Percentiles rank a stretch among this genome's conserved stretches.
Evolutionary conservation across 345 rosid genomes (phyloP).

Genomic region (Sapria himalayana): DNA sequence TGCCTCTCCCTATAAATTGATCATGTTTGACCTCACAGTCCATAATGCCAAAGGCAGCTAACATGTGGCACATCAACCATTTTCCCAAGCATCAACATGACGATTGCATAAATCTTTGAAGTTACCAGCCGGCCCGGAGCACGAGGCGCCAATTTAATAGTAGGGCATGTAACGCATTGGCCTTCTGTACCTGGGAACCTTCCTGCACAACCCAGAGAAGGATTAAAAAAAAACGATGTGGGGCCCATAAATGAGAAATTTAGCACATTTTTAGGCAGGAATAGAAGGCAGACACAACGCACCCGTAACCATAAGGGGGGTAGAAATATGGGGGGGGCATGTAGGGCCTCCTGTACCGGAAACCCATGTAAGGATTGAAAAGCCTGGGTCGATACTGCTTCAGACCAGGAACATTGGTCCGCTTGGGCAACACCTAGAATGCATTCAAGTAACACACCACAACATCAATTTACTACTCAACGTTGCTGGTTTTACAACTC

Average conservation of each 20-base stretch:
- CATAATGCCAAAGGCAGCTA: too few relatives aligned
- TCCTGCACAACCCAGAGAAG: slow-evolving; percentile 60
- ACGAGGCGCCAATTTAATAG: too few relatives aligned
- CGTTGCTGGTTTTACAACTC: too few relatives aligned
- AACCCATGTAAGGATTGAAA: slow-evolving; percentile 52
- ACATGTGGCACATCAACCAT: too few relatives aligned
- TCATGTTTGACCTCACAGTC: too few relatives aligned
- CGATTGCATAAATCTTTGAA: too few relatives aligned
- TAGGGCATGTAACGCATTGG: slow-evolving; percentile 85
- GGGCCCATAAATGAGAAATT: background rate
- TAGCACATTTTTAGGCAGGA: background rate
- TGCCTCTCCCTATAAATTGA: too few relatives aligned
- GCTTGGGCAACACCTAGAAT: slow-evolving; percentile 52
- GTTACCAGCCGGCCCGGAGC: too few relatives aligned
- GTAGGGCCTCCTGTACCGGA: slow-evolving; percentile 52
- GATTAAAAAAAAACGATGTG: background rate
- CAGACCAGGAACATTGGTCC: slow-evolving; percentile 92
- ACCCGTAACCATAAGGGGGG: slow-evolving; percentile 88
- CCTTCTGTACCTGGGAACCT: slow-evolving; percentile 73
- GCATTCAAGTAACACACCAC: background rate
- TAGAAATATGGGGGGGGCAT: slow-evolving; percentile 56
- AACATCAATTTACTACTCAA: too few relatives aligned
- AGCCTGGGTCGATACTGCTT: slow-evolving; percentile 69
- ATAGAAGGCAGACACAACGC: slow-evolving; percentile 8
- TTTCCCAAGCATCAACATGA: too few relatives aligned